Base-by-base conservation (phyloP, 2,329 filamentous ascomycete species). In the Botrytis pseudocinerea region DNA sequence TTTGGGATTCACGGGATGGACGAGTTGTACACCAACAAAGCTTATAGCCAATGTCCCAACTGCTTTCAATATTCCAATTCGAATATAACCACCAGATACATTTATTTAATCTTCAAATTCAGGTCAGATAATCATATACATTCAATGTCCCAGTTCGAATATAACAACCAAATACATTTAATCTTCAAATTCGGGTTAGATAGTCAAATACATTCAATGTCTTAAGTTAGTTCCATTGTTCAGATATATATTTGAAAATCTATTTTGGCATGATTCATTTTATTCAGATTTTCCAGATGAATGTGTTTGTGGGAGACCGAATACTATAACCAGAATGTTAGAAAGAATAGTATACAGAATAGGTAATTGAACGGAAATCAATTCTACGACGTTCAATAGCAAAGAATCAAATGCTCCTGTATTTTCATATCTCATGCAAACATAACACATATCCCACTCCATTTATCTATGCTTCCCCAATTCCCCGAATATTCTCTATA, bases 381-480 rank as follows among this genome's bases (percentile, higher is more conserved):
- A 57, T 42, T 42, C 32, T 32, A 14, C 46, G 0, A 18, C 8
- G 32, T 10, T 44, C 48, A 57, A 28, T 32, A 9, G 18, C 40
- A 68, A 57, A 68, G 35, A 68, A 42, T 57, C 25, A 59, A 57
- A 57, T 44, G 65, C 48, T 57, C 65, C 46, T 69, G 16, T 69
- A 57, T 42, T 69, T 69, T 59, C 65, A 57, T 69, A 57, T 69
- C 65, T 69, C 65, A 69, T 69, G n/a, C 51, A 69, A 69, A 69
- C 65, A 44, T 69, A 69, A 69, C 65, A 57, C 35, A 69, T 32
- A 42, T 69, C 18, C 48, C 48, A 57, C 16, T 20, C 18, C 48
- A 65, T 35, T 35, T 12, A 42, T 42, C 69, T 57, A 57, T 25
- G 1, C 54, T 38, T 66, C 18, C 48, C 48, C 32, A 4, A n/a